A percentile compares a stretch with the other conserved stretches of the same genome.
These are phyloP conservation scores for Penicillium soppii DNA, from an alignment of 495 filamentous ascomycete genomes.

Conservation along the genomic window DNA sequence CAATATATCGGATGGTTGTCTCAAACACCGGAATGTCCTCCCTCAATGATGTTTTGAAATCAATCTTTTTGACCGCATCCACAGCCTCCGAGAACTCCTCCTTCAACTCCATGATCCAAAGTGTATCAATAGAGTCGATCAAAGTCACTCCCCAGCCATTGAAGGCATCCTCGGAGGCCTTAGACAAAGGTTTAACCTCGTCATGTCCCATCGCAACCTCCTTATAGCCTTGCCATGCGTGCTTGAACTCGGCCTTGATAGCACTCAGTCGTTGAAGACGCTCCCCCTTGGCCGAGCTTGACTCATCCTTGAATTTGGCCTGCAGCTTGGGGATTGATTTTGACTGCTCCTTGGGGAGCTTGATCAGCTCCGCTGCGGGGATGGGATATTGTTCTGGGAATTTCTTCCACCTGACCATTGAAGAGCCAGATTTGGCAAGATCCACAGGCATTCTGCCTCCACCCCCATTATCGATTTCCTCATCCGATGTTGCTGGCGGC, in stretches of 20 bases:
- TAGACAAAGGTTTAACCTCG: slow-evolving; percentile 68
- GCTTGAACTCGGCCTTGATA: slow-evolving; percentile 65
- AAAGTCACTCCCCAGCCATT: slow-evolving; percentile 94
- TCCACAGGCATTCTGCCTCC: slow-evolving; percentile 40
- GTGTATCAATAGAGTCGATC: slow-evolving; percentile 88
- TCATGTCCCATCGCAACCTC: slow-evolving; percentile 75
- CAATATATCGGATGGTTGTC: slow-evolving; percentile 83
- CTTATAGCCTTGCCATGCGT: slow-evolving; percentile 77
- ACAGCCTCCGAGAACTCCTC: slow-evolving; percentile 88
- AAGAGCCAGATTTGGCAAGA: slow-evolving; percentile 28
- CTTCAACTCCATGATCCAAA: slow-evolving; percentile 95
- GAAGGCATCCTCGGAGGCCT: slow-evolving; percentile 68
- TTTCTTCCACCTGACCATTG: slow-evolving; percentile 64
- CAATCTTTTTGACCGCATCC: slow-evolving; percentile 72
- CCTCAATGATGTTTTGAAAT: slow-evolving; percentile 74
- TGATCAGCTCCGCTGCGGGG: slow-evolving; percentile 64
- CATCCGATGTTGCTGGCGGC: neutral
- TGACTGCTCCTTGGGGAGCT: slow-evolving; percentile 68
- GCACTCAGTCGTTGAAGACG: slow-evolving; percentile 62
- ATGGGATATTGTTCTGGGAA: slow-evolving; percentile 74
- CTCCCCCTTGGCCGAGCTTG: slow-evolving; percentile 54
- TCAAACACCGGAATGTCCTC: slow-evolving; percentile 80
- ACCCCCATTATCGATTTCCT: slow-evolving; percentile 15
- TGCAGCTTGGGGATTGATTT: slow-evolving; percentile 76
- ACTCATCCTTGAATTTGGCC: slow-evolving; percentile 64